Evolutionary conservation across 1,284 basidiomycete species (phyloP), one percentile per base, ranked within the genome.

Genomic region (Apiotrichum akiyoshidainum): DNA sequence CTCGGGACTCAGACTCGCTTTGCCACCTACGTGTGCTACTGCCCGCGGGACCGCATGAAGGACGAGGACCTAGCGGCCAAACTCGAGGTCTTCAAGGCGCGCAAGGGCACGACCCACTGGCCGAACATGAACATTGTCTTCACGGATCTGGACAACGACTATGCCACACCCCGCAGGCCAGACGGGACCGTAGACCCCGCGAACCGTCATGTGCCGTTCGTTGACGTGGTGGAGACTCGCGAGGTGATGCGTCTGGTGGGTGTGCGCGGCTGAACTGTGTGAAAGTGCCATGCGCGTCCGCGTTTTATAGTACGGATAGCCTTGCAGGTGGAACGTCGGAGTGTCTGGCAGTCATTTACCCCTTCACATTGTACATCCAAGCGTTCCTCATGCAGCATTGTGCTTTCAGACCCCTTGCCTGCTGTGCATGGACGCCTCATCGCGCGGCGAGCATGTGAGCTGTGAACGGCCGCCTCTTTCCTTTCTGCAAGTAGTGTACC

Each of bases 61-160:
- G 33, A 57, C 17, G 56, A 46, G 3, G 55, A 54, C 19, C 57
- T 67, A 2, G 55, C 37, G 12, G 22, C 40, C 41, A 62, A 57
- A 49, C 52, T 54, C 14, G 37, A 49, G n/a, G 55, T 68, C 1
- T 68, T 68, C 54, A 44, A 58, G 14, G 52, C 45, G n/a, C 47
- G 64, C 26, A 62, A 64, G 53, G 61, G 66, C 17, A 68, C 66
- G 4, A 68, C 66, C 13, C 66, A 68, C 54, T 68, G 65, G 59
- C 66, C 66, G 9, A 26, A 47, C 33, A 46, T 61, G 59, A 57
- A 65, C 49, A 59, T 60, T 55, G 65, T 65, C 46, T 41, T 59
- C 21, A 54, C 49, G 5, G 65, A 66, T 26, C 45, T 54, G 17
- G 58, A 55, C 4, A 52, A 60, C 22, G 46, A 58, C 41, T 54